phyloP scores from a whole-genome alignment of 495 filamentous ascomycete species.

The Penicillium daleae region DNA sequence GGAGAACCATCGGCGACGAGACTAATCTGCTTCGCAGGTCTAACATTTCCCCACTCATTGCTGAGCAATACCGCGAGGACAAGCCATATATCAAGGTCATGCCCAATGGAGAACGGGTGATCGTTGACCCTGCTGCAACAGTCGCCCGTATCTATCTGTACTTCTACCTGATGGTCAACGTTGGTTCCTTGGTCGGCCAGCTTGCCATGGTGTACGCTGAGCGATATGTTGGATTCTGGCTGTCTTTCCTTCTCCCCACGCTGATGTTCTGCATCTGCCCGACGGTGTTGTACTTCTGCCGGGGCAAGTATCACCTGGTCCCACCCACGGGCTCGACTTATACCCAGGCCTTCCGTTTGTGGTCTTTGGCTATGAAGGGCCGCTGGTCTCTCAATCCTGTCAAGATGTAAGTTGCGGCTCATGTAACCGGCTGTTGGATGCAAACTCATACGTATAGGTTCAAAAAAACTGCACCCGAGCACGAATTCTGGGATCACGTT shows the following conservation, averaged over 20 bases:
- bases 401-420: constrained; percentile 26
- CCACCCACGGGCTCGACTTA: constrained; percentile 69
- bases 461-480: constrained; percentile 48
- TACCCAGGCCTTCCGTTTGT: constrained; percentile 57
- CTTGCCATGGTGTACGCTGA: constrained; percentile 42
- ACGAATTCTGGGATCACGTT: constrained; percentile 62
- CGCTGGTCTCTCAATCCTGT: constrained; percentile 62
- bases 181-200: constrained; percentile 44
- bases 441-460: constrained; percentile 32
- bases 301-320: constrained; percentile 58
- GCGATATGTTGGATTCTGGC: constrained; percentile 76
- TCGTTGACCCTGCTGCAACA: constrained; percentile 70
- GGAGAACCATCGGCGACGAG: neutral
- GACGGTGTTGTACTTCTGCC: constrained; percentile 63
- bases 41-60: constrained; percentile 63
- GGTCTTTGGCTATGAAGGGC: constrained; percentile 62
- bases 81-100: constrained; percentile 49
- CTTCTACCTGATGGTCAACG: constrained; percentile 61
- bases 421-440: too few species aligned
- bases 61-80: constrained; percentile 54
- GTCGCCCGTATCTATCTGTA: constrained; percentile 45
- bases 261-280: constrained; percentile 62
- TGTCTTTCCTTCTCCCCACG: constrained; percentile 73
- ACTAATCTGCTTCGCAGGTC: constrained; percentile 41
- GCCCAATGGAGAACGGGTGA: constrained; percentile 62